Base-by-base conservation (phyloP, 2,329 filamentous ascomycete species). In the Penicillium sclerotiorum region DNA sequence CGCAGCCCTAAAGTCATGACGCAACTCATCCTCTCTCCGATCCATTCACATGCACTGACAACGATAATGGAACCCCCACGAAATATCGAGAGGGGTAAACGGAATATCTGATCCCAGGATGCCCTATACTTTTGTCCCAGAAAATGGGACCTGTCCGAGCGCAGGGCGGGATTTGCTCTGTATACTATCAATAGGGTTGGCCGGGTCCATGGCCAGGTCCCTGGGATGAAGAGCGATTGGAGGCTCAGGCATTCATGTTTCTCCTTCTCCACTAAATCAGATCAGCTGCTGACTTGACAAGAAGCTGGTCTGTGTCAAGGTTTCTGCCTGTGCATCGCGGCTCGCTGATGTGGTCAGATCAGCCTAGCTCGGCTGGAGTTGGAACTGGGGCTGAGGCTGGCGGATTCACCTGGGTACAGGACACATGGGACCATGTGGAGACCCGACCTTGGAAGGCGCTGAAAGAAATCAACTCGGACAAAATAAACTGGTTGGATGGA, bases 141-240 rank as follows among this genome's bases (percentile, higher is more conserved):
- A 36, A 9, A 36, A 36, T 36, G 20, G 5, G 28, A n/a, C 5
- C 15, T 21, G 39, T 15, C 40, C 30, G 27, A 43, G 40, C 40
- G 13, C 39, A 8, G 17, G 15, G 15, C 33, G 39, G 25, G 25
- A 21, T 43, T 32, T 23, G 27, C 25, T 32, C 8, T 22, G 37
- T 12, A 17, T 4, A n/a, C 8, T 21, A 3, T 7, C 12, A 3
- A 17, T 17, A 7, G 25, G 20, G 15, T 30, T 43, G 28, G 40
- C 40, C 23, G 18, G 30, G 37, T 15, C 40, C 40, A 43, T 43
- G 11, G 8, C 40, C 40, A 43, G n/a, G 40, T 43, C 40, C 32
- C 22, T 33, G 40, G 40, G 8, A 43, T 32, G 27, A 13, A 15
- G 18, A 15, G 13, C 40, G 8, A 43, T 43, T 43, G 40, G 40